phyloP scores from a whole-genome alignment of 1,284 basidiomycete genomes.

The Cerioporus squamosus region DNA sequence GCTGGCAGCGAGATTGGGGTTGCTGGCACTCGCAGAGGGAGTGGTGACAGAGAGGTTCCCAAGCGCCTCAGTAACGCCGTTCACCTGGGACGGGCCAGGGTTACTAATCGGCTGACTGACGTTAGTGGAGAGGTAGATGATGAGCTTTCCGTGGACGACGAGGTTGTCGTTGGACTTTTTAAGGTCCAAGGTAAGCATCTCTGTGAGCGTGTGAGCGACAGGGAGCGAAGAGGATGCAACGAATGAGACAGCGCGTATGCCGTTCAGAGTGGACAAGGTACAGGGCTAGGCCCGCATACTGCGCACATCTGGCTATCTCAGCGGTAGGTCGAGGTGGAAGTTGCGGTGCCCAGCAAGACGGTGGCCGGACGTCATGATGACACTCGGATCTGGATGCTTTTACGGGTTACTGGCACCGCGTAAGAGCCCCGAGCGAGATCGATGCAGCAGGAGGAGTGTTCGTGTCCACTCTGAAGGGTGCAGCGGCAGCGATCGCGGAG shows the following conservation, averaged over 20 bases:
- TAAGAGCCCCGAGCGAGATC: too few relatives aligned
- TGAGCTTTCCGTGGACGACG: slow-evolving; percentile 85
- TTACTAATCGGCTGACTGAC: slow-evolving; percentile 57
- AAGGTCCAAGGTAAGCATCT: slow-evolving; percentile 81
- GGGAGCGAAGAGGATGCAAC: not conserved
- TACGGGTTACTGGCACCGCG: too few relatives aligned
- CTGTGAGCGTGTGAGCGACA: slow-evolving; percentile 41
- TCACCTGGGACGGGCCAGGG: slow-evolving; percentile 45
- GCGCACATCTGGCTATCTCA: too few relatives aligned
- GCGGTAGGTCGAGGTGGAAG: too few relatives aligned
- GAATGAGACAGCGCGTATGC: too few relatives aligned
- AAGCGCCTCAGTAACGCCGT: slow-evolving; percentile 38
- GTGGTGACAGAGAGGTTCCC: slow-evolving; percentile 34
- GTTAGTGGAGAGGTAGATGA: slow-evolving; percentile 79
- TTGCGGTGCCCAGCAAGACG: too few relatives aligned
- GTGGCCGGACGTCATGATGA: too few relatives aligned
- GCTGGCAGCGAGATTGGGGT: slow-evolving; percentile 37
- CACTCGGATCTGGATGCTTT: too few relatives aligned
- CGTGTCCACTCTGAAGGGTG: too few relatives aligned
- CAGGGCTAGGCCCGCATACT: too few relatives aligned
- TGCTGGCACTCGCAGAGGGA: slow-evolving; percentile 37
- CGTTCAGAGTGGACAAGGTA: too few relatives aligned
- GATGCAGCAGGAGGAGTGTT: not conserved
- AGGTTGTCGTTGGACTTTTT: slow-evolving; percentile 89
- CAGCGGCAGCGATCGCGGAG: not conserved